These are phyloP conservation scores for Chlamydomonas asymmetrica DNA, from an alignment of 139 green algal species.

Conservation along the genomic window DNA sequence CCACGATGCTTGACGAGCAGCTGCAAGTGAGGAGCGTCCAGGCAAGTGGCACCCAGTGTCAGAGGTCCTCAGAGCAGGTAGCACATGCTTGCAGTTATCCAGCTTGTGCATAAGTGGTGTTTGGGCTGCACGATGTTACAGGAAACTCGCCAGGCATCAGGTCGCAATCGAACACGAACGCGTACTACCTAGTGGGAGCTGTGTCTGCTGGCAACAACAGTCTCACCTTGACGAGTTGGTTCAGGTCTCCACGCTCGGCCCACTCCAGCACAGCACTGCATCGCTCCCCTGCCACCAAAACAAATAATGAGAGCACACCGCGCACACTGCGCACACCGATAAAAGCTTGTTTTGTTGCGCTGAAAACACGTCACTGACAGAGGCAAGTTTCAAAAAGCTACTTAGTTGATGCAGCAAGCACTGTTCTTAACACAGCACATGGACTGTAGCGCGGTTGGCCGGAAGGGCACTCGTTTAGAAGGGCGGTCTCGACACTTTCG, in stretches of 20 bases:
- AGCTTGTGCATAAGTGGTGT: not conserved
- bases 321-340: not conserved
- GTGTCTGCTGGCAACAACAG: not conserved
- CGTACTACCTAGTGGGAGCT: not conserved
- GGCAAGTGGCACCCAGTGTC: not conserved
- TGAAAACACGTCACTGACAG: not conserved
- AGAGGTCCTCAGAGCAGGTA: not conserved
- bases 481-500: not conserved
- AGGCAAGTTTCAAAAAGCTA: not conserved
- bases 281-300: not conserved
- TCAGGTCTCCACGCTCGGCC: slow-evolving; percentile 22
- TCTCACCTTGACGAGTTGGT: slow-evolving; percentile 6
- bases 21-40: not conserved
- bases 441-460: no score
- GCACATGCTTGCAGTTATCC: not conserved
- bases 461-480: no score
- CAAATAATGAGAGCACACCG: no score
- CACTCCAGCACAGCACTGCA: slow-evolving; percentile 29
- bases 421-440: no score
- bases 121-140: not conserved
- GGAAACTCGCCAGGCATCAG: not conserved
- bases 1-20: not conserved
- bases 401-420: no score
- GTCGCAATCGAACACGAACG: not conserved
- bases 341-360: not conserved